Evolutionary conservation across 192 early-diverging fungal genomes (phyloP).

Genomic region (Jimgerdemannia flammicorona): DNA sequence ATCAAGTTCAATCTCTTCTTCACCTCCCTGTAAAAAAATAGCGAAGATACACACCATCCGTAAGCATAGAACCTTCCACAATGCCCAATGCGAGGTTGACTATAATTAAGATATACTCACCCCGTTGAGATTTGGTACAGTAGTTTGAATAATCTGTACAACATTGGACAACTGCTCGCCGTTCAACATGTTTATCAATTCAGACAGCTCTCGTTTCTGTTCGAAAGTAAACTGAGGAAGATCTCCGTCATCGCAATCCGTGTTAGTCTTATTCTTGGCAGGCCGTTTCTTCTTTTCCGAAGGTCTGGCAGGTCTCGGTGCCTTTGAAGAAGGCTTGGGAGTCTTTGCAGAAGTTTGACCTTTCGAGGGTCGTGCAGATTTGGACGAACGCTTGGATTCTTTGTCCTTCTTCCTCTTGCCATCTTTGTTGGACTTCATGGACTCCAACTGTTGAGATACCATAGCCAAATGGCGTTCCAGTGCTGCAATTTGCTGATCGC

Average conservation of each 20-base stretch:
- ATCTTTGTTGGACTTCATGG: slow-evolving; percentile 27
- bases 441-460: slow-evolving; percentile 36
- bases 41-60: background rate
- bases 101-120: slow-evolving; percentile 29
- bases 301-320: background rate
- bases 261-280: slow-evolving; percentile 26
- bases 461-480: slow-evolving; percentile 34
- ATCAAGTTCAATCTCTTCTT: slow-evolving; percentile 94
- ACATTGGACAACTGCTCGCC: slow-evolving; percentile 65
- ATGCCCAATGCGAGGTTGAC: background rate
- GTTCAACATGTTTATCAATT: slow-evolving; percentile 57
- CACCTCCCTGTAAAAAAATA: slow-evolving; percentile 32
- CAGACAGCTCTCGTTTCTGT: slow-evolving; percentile 84
- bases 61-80: background rate
- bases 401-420: slow-evolving; percentile 16
- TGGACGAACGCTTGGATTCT: slow-evolving; percentile 7
- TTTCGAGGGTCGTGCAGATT: background rate
- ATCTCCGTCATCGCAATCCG: slow-evolving; percentile 14
- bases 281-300: slow-evolving; percentile 4
- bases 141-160: slow-evolving; percentile 68
- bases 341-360: background rate
- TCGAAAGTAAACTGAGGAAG: slow-evolving; percentile 69
- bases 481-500: slow-evolving; percentile 33
- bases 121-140: slow-evolving; percentile 56
- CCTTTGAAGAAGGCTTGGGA: slow-evolving; percentile 6